These are phyloP conservation scores for Metarhizium guizhouense DNA, from an alignment of 2,329 filamentous ascomycete species.

Conservation along the genomic window DNA sequence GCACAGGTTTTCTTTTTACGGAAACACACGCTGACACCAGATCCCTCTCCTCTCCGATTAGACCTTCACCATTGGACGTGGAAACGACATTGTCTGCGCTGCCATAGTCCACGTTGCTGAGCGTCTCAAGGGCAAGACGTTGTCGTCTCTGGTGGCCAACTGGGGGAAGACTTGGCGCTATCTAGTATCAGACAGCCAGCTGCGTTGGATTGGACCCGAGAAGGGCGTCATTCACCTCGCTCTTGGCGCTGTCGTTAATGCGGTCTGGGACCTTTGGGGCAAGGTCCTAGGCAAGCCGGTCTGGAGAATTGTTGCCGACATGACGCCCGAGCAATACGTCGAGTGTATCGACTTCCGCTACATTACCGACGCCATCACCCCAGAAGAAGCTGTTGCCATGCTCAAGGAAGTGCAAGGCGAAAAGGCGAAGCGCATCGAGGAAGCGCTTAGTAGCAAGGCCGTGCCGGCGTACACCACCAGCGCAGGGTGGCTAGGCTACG, in stretches of 20 bases:
- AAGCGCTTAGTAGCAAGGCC: constrained; percentile 63
- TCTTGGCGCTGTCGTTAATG: constrained; percentile 81
- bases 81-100: constrained; percentile 85
- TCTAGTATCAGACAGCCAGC: constrained; percentile 82
- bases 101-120: constrained; percentile 73
- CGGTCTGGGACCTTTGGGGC: constrained; percentile 92
- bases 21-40: background rate
- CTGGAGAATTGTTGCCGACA: constrained; percentile 83
- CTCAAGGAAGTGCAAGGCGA: constrained; percentile 55
- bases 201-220: constrained; percentile 89
- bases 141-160: constrained; percentile 67
- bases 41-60: constrained; percentile 14
- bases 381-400: constrained; percentile 68
- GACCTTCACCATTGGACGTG: constrained; percentile 79
- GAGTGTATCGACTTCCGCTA: constrained; percentile 89
- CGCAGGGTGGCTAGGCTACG: constrained; percentile 87
- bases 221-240: constrained; percentile 93
- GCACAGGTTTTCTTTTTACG: too few species aligned
- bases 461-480: constrained; percentile 88
- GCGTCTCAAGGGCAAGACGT: constrained; percentile 64
- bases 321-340: constrained; percentile 82
- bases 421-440: constrained; percentile 62
- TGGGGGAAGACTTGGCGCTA: constrained; percentile 88
- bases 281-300: constrained; percentile 80
- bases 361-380: constrained; percentile 87